phyloP scores from a whole-genome alignment of 768 basidiomycete species.

The Suillus variegatus region DNA sequence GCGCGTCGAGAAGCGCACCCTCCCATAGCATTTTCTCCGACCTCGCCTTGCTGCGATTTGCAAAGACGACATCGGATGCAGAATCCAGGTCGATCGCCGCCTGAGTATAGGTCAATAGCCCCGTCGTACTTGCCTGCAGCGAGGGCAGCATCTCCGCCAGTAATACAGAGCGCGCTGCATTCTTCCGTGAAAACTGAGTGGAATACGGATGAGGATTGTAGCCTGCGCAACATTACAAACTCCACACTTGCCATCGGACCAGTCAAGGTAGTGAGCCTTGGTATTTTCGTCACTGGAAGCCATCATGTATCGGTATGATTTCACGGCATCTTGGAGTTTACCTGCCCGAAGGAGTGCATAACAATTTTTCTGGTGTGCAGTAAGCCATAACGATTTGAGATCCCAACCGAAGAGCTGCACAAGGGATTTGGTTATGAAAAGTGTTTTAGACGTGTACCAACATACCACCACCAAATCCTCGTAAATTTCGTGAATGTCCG shows the following conservation, averaged over 20 bases:
- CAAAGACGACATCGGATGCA: not conserved
- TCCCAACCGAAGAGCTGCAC: not conserved
- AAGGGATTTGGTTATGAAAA: not conserved
- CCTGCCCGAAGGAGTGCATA: not conserved
- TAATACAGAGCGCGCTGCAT: not conserved
- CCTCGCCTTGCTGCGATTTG: not conserved
- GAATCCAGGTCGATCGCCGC: not conserved
- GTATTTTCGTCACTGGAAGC: not conserved
- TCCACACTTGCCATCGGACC: not conserved
- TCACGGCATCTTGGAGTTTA: not conserved
- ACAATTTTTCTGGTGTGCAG: not conserved
- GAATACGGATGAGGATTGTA: not conserved
- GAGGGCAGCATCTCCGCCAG: not conserved
- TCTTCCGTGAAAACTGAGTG: not conserved
- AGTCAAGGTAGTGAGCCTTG: not conserved
- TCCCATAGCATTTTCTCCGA: not conserved
- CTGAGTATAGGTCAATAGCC: too few species aligned
- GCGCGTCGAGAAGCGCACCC: not conserved
- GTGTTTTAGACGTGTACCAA: not conserved
- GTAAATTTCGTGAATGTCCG: not conserved
- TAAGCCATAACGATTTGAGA: not conserved
- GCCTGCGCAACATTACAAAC: not conserved
- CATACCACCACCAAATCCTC: not conserved
- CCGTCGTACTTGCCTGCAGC: too few species aligned
- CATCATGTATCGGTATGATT: not conserved